Evolutionary conservation across 1,284 basidiomycete genomes (phyloP), one percentile per base, ranked within the genome.

Genomic region (Ganoderma leucocontextum): DNA sequence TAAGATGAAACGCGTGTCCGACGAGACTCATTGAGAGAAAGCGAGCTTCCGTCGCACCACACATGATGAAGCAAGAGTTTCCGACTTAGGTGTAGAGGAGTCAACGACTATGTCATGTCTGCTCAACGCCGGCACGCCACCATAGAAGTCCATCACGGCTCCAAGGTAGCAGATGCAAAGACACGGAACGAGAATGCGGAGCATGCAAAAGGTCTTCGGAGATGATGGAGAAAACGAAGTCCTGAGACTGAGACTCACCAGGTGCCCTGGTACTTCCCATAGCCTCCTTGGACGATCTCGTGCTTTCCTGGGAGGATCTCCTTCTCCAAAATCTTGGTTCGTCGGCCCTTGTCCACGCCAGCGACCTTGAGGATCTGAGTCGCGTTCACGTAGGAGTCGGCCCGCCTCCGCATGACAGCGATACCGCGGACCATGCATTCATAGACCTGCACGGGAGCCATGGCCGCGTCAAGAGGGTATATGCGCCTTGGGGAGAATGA

Each of bases 341-440:
- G 88, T 49, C 94, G 89, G 2, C 96, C 96, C 82, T 99, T 99
- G 82, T 98, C 96, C 69, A 99, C 93, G 53, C 98, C 98, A 9
- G 98, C 98, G 53, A 99, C 97, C 82, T 99, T 99, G 77, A 99
- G 90, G 72, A 99, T 98, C 82, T 99, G 98, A 7, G 98, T 99
- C 73, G 97, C 97, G 84, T 99, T 99, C 75, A 95, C 94, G 81
- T 89, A 99, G 75, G 95, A 96, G 83, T 99, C 98, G 60, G 90
- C 89, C 75, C 96, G 89, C 76, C 98, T 86, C 68, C 97, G 91
- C 98, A 99, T 99, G 74, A 99, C 97, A 2, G 97, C 97, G 78
- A 99, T 98, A 64, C 97, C 97, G 76, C 98, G 89, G 72, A 99
- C 94, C 94, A 97, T 97, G 78, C 95, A 96, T 82, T 97, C 95